These are phyloP conservation scores for Naematelia encephala DNA, from an alignment of 768 basidiomycete genomes.

Conservation along the genomic window DNA sequence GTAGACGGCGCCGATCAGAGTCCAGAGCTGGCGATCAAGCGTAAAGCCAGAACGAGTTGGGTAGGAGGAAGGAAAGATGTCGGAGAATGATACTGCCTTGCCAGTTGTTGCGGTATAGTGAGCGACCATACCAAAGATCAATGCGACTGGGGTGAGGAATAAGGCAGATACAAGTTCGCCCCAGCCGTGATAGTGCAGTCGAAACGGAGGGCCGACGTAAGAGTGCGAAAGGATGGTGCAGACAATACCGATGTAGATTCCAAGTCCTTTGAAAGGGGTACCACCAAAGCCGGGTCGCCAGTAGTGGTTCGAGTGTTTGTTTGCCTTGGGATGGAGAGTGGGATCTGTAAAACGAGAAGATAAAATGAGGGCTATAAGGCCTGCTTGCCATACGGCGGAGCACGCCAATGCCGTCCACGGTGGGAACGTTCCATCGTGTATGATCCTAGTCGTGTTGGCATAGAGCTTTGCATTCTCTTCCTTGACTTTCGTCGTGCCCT, in stretches of 20 bases:
- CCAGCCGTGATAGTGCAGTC: constrained; percentile 27
- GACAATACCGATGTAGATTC: constrained; percentile 23
- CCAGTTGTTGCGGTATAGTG: constrained; percentile 29
- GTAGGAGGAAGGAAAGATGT: too few species aligned
- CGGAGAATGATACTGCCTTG: too few species aligned
- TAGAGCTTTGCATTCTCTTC: constrained; percentile 30
- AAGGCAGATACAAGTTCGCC: constrained; percentile 28
- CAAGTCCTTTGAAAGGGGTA: constrained; percentile 26
- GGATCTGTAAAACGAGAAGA: constrained; percentile 15
- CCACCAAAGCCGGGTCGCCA: neutral
- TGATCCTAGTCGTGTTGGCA: constrained; percentile 30
- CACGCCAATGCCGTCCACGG: constrained; percentile 22
- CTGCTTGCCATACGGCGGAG: constrained; percentile 4
- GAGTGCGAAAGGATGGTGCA: constrained; percentile 25
- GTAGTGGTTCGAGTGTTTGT: neutral
- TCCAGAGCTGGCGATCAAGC: too few species aligned
- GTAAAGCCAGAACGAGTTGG: too few species aligned
- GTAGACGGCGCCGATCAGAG: too few species aligned
- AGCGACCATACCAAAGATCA: constrained; percentile 27
- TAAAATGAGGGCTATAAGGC: constrained; percentile 18
- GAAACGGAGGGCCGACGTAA: constrained; percentile 31
- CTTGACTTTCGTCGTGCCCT: constrained; percentile 4
- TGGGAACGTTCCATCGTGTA: constrained; percentile 34
- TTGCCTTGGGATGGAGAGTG: constrained; percentile 7
- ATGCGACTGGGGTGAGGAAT: constrained; percentile 22